Percentiles rank a stretch among this genome's conserved stretches.
phyloP scores from a whole-genome alignment of 768 basidiomycete species.

The Lanmaoa rubissima region DNA sequence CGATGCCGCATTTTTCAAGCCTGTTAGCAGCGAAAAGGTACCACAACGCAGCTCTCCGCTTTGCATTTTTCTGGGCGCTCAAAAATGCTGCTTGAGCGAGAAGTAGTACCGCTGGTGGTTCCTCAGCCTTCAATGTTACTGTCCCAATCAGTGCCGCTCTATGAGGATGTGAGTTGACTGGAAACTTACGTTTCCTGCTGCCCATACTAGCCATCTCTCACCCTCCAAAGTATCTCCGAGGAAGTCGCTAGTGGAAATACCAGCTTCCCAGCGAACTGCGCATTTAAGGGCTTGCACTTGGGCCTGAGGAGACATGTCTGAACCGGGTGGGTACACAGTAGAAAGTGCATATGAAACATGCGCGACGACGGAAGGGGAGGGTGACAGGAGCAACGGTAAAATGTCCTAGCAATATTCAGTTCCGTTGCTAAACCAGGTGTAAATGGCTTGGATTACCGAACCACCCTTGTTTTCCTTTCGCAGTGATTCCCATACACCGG shows the following conservation, averaged over 20 bases:
- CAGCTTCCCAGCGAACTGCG: slow-evolving; percentile 77
- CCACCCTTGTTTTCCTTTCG: slow-evolving; percentile 88
- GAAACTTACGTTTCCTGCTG: slow-evolving; percentile 70
- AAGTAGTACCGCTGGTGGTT: slow-evolving; percentile 75
- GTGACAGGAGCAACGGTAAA: slow-evolving; percentile 66
- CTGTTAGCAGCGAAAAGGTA: slow-evolving; percentile 73
- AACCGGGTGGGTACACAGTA: slow-evolving; percentile 39
- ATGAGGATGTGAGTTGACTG: background rate
- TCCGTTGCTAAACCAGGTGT: background rate
- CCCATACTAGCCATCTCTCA: slow-evolving; percentile 84
- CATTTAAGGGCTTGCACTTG: slow-evolving; percentile 67
- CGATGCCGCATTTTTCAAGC: slow-evolving; percentile 82
- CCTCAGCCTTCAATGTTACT: slow-evolving; percentile 63
- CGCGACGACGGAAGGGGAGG: slow-evolving; percentile 57
- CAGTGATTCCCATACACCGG: slow-evolving; percentile 79
- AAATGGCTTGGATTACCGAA: slow-evolving; percentile 48
- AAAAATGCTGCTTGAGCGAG: slow-evolving; percentile 78
- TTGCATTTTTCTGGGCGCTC: slow-evolving; percentile 53
- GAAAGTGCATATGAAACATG: slow-evolving; percentile 64
- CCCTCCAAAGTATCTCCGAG: slow-evolving; percentile 58
- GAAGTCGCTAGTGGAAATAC: slow-evolving; percentile 59
- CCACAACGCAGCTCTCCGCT: slow-evolving; percentile 73
- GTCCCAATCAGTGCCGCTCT: slow-evolving; percentile 27
- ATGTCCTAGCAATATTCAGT: slow-evolving; percentile 60
- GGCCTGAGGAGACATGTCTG: slow-evolving; percentile 56